Percentiles rank a stretch among this genome's conserved stretches.
phyloP scores from a whole-genome alignment of 73 alveolate species.

The Stentor roeselii region DNA sequence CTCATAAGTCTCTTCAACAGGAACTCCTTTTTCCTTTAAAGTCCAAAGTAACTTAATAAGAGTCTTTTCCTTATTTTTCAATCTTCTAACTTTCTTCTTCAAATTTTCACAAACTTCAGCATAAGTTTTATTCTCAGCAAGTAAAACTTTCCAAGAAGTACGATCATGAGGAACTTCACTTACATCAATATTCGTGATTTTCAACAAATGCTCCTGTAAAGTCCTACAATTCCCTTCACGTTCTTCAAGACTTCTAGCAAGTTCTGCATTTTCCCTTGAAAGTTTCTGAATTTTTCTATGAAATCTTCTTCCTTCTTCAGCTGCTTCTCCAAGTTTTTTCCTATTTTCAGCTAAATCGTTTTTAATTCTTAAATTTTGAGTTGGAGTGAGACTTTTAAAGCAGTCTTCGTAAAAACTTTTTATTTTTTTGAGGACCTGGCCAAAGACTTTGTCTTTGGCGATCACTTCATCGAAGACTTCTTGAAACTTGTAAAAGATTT shows the following conservation, averaged over 20 bases:
- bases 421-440: background rate
- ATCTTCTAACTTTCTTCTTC: background rate
- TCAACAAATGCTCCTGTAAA: background rate
- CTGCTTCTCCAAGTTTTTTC: background rate
- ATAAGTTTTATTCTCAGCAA: conserved; percentile 6
- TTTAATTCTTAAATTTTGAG: background rate
- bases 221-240: background rate
- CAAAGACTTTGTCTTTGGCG: background rate
- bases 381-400: background rate
- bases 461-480: conserved; percentile 6
- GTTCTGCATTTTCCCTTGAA: background rate
- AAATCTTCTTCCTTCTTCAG: background rate
- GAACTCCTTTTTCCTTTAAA: background rate
- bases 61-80: background rate
- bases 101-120: background rate
- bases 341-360: background rate
- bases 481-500: background rate
- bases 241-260: background rate
- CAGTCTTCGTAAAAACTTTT: background rate
- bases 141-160: background rate
- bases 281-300: conserved; percentile 6
- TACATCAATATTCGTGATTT: conserved; percentile 1
- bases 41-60: background rate
- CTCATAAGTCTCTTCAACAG: conserved; percentile 23
- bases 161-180: background rate